Evolutionary conservation across 768 basidiomycete genomes (phyloP), one percentile per base, ranked within the genome.

Genomic region (Trametes cinnabarina): DNA sequence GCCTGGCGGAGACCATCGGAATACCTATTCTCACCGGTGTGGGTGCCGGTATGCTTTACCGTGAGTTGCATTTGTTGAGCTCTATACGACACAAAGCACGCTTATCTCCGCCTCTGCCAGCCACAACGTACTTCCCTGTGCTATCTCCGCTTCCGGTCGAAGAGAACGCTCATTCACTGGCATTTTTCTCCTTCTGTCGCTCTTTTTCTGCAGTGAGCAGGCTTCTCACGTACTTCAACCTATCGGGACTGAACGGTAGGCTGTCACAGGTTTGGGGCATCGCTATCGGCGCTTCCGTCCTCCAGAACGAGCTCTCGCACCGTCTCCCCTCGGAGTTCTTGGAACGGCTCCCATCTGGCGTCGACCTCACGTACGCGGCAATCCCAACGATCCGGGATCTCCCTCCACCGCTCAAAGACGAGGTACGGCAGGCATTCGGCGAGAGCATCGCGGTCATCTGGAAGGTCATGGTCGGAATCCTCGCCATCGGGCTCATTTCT

Each of bases 291-390:
- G 65, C 66, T 2, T 68, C 72, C 0, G 58, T 77, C 37, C 65
- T 79, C 2, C 72, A 75, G 51, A 79, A 78, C 60, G 56, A 73
- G 55, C 71, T 80, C n/a, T 46, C 55, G 4, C 65, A 55, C 12
- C 56, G 61, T 0, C 61, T 79, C 0, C 76, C 78, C 0, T 19
- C 42, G 0, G 60, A 48, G 3, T 74, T 76, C 60, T 44, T 70
- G 7, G 49, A 55, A 0, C 46, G 62, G 23, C 63, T 74, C 63
- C 65, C 67, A 0, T 44, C 63, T 22, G 71, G 72, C 20, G 63
- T 61, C 19, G 55, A 51, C 12, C 51, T 67, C 11, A 57, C 65
- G 23, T 73, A 72, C 60, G 58, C 72, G 19, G 57, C 64, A 7
- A 74, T 76, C 49, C 74, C 74, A 3, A 25, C 44, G 4, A 66